A percentile compares a stretch with the other conserved stretches of the same genome.
Conservation (phyloP, 225 moss, liverwort and hornwort species). For the Lunularia cruciata region DNA sequence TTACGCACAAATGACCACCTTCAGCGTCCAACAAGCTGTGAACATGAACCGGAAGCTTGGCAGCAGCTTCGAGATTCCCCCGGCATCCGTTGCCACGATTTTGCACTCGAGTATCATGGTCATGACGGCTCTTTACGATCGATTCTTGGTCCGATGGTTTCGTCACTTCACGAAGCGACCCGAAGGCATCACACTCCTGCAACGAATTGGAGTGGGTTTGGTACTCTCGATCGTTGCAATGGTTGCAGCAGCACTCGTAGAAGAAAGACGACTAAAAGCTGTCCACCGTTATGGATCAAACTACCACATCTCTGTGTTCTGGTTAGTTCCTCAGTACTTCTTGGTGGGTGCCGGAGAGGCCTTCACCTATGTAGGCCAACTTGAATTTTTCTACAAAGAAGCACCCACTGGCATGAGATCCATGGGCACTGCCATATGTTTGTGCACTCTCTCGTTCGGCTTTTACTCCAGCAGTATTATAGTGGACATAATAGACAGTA, state of each 20-base stretch:
- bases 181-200: conserved; percentile 61
- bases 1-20: conserved; percentile 76
- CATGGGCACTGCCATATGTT: conserved; percentile 68
- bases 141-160: conserved; percentile 51
- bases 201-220: conserved; percentile 72
- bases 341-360: conserved; percentile 46
- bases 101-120: conserved; percentile 54
- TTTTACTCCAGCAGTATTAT: conserved; percentile 53
- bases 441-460: conserved; percentile 64
- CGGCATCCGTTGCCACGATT: conserved; percentile 58
- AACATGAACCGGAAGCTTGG: conserved; percentile 67
- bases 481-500: conserved; percentile 38
- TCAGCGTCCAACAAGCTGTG: conserved; percentile 60
- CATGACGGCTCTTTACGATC: conserved; percentile 49
- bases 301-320: conserved; percentile 55
- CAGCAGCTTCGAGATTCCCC: conserved; percentile 53
- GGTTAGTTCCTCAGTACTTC: conserved; percentile 38
- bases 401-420: conserved; percentile 68
- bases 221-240: conserved; percentile 60
- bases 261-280: conserved; percentile 49
- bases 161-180: conserved; percentile 46
- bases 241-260: conserved; percentile 62
- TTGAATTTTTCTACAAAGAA: conserved; percentile 85
- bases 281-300: conserved; percentile 50
- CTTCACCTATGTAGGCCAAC: conserved; percentile 63